Evolutionary conservation across 2,329 filamentous ascomycete species (phyloP).

Genomic region (Zasmidium citrigriseum): DNA sequence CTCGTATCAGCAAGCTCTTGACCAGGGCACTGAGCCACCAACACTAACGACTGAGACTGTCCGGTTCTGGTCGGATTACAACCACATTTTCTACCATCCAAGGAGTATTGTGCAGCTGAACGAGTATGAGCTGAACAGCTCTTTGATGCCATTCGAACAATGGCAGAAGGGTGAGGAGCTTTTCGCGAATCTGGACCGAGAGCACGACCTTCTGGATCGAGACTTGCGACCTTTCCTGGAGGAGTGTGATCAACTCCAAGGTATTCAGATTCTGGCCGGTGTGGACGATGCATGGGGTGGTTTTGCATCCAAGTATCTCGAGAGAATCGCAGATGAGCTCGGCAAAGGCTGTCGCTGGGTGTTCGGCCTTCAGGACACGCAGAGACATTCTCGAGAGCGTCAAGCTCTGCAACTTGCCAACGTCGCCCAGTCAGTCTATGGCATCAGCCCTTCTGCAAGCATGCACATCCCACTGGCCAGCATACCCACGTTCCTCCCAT

Average conservation of each 20-base stretch:
- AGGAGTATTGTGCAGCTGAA: slow-evolving; percentile 82
- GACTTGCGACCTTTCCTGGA: slow-evolving; percentile 86
- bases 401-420: slow-evolving; percentile 69
- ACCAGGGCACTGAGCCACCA: slow-evolving; percentile 66
- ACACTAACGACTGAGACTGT: slow-evolving; percentile 69
- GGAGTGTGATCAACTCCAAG: slow-evolving; percentile 91
- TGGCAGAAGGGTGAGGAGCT: slow-evolving; percentile 74
- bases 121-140: slow-evolving; percentile 81
- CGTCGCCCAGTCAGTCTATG: slow-evolving; percentile 69
- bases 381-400: slow-evolving; percentile 53
- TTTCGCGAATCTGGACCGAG: slow-evolving; percentile 56
- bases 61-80: slow-evolving; percentile 97
- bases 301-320: slow-evolving; percentile 46
- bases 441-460: slow-evolving; percentile 70
- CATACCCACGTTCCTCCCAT: slow-evolving; percentile 58
- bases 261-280: slow-evolving; percentile 66
- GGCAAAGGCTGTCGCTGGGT: slow-evolving; percentile 85
- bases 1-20: slow-evolving; percentile 77
- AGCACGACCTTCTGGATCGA: slow-evolving; percentile 86
- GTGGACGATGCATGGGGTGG: slow-evolving; percentile 56
- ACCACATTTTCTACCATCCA: slow-evolving; percentile 88
- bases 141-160: slow-evolving; percentile 78
- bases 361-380: slow-evolving; percentile 74
- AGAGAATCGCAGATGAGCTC: slow-evolving; percentile 84
- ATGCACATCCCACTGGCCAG: slow-evolving; percentile 75